These are phyloP conservation scores for Porodaedalea pini DNA, from an alignment of 1,284 basidiomycete genomes.

Conservation along the genomic window DNA sequence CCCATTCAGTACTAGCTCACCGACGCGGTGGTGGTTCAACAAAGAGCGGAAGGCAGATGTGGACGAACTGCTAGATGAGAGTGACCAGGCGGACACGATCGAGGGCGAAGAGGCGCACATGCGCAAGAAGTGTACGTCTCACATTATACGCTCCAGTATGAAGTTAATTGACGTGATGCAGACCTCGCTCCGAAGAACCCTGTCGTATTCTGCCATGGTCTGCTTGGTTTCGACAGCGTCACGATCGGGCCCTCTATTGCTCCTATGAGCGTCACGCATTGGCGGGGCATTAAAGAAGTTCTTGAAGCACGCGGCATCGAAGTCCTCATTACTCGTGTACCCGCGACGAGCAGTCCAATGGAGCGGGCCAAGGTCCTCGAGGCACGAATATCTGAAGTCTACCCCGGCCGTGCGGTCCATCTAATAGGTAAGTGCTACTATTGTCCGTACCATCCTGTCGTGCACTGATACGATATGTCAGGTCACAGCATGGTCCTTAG, in stretches of 20 bases:
- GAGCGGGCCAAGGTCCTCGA: conserved; percentile 88
- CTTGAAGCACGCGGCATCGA: conserved; percentile 86
- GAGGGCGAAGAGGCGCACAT: conserved; percentile 53
- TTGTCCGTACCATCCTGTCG: background rate
- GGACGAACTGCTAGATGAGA: conserved; percentile 49
- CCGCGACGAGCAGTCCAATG: conserved; percentile 82
- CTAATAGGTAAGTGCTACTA: conserved; percentile 61
- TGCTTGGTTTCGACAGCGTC: conserved; percentile 83
- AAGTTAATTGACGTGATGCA: conserved; percentile 28
- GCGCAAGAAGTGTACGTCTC: conserved; percentile 64
- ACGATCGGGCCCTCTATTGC: conserved; percentile 70
- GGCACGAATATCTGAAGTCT: conserved; percentile 72
- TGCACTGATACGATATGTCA: conserved; percentile 25
- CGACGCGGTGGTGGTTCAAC: conserved; percentile 51
- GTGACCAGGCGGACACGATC: conserved; percentile 52
- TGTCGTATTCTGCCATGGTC: conserved; percentile 90
- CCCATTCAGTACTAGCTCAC: conserved; percentile 22
- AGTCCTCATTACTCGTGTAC: conserved; percentile 88
- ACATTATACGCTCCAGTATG: background rate
- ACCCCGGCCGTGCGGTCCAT: conserved; percentile 80
- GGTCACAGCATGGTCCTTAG: conserved; percentile 84
- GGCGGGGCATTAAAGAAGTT: conserved; percentile 92
- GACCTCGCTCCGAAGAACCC: conserved; percentile 78
- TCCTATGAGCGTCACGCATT: conserved; percentile 84
- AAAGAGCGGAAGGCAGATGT: conserved; percentile 45